Evolutionary conservation across 2,329 filamentous ascomycete genomes (phyloP).

Genomic region (Pyricularia pennisetigena): DNA sequence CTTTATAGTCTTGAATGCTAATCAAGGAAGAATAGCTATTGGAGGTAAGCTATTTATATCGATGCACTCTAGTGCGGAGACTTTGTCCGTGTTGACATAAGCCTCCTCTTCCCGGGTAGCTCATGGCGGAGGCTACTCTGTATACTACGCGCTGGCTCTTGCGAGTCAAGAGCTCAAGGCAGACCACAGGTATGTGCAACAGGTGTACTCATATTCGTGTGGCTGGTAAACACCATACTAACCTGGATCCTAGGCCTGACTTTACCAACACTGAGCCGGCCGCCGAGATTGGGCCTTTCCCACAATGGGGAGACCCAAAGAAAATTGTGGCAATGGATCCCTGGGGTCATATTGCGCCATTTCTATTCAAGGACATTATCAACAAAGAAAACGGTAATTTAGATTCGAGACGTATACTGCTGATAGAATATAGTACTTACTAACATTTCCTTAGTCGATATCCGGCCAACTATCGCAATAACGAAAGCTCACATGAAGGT

Average conservation of each 20-base stretch:
- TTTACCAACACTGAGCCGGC: slow-evolving; percentile 78
- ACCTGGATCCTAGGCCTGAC: slow-evolving; percentile 34
- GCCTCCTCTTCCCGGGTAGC: slow-evolving; percentile 11
- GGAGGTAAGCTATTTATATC: slow-evolving; percentile 8
- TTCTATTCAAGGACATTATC: slow-evolving; percentile 72
- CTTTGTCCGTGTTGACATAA: neutral
- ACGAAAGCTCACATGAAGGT: slow-evolving; percentile 89
- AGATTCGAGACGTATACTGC: too few species aligned
- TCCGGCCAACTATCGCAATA: slow-evolving; percentile 82
- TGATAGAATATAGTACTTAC: neutral
- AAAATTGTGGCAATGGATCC: slow-evolving; percentile 99
- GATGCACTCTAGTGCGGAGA: neutral
- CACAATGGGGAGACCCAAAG: slow-evolving; percentile 78
- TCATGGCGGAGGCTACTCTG: slow-evolving; percentile 80
- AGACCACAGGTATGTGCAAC: slow-evolving; percentile 48
- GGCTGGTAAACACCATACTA: neutral
- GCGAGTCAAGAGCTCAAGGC: slow-evolving; percentile 80
- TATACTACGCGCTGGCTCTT: slow-evolving; percentile 89
- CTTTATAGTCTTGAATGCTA: neutral
- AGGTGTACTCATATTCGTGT: neutral
- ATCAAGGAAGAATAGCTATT: slow-evolving; percentile 8
- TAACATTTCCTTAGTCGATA: slow-evolving; percentile 49
- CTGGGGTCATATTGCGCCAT: slow-evolving; percentile 77
- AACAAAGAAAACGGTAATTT: slow-evolving; percentile 56
- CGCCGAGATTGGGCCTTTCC: slow-evolving; percentile 79